A percentile compares a stretch with the other conserved stretches of the same genome.
phyloP scores from a whole-genome alignment of 2,329 filamentous ascomycete species.

The Beauveria australis region DNA sequence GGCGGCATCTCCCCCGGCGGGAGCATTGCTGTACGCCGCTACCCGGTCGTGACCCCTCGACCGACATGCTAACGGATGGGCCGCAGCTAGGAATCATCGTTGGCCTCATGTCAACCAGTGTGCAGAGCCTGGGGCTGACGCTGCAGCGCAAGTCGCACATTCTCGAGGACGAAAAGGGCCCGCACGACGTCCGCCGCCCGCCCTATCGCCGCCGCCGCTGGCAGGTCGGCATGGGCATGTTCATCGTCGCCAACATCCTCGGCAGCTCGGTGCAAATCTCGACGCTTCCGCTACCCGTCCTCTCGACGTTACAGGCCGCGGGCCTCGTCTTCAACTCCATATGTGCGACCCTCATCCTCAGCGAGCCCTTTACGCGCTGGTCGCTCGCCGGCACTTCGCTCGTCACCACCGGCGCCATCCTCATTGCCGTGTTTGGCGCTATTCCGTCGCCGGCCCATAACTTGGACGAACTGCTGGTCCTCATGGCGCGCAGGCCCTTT shows the following conservation, averaged over 20 bases:
- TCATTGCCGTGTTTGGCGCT: conserved; percentile 91
- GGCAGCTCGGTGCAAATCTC: conserved; percentile 97
- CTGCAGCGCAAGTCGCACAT: conserved; percentile 97
- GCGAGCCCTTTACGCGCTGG: conserved; percentile 89
- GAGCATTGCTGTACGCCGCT: conserved; percentile 60
- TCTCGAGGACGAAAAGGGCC: conserved; percentile 87
- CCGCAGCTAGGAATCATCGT: conserved; percentile 81
- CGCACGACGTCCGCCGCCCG: conserved; percentile 69
- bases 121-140: conserved; percentile 91
- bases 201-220: conserved; percentile 86
- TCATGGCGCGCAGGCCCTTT: conserved; percentile 69
- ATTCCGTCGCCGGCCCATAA: conserved; percentile 89
- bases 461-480: conserved; percentile 67
- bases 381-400: conserved; percentile 85
- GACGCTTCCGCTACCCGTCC: conserved; percentile 83
- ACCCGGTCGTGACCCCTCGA: neutral
- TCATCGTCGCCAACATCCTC: conserved; percentile 86
- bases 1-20: conserved; percentile 70
- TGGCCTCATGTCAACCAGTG: conserved; percentile 84
- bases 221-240: conserved; percentile 97
- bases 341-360: conserved; percentile 85
- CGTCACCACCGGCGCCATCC: conserved; percentile 76
- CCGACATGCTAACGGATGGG: neutral
- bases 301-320: conserved; percentile 91
- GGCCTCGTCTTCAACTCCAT: conserved; percentile 98